Evolutionary conservation across 1,139 yeast species (phyloP), one percentile per base, ranked within the genome.

Genomic region (Meyerozyma sp.): DNA sequence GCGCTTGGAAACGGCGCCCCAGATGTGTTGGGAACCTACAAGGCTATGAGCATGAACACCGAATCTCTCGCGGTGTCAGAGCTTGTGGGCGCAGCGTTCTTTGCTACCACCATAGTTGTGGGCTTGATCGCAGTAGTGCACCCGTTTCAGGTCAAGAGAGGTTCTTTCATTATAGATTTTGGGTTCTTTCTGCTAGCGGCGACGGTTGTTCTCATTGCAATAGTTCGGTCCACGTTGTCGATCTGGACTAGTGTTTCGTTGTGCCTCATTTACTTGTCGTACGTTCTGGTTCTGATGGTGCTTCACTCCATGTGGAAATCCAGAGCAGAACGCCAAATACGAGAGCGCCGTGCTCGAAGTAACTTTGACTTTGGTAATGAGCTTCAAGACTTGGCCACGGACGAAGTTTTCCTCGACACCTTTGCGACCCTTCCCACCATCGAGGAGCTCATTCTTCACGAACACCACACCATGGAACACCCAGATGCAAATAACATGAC

Each of bases 1-100:
- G 96, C 98, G 0, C 71, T 91, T 49, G 98, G 98, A 0, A 93
- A 93, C 61, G 93, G 96, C 8, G 76, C 95, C 0, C 96, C 98
- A 0, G 98, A 93, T 62, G 81, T 93, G 4, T 75, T 90, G 40
- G 79, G 94, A 41, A 89, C 96, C 0, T 88, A 81, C 59, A 82
- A 83, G 36, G 96, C 96, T 5, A 78, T 90, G 79, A 71, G 73
- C 35, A 64, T 79, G 3, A 83, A 79, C 14, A 78, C 86, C 5
- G 81, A 85, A 1, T 75, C 89, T 3, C 66, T 93, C 58, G 98
- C 98, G 0, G 66, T 93, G 5, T 94, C 97, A 1, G 97, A 91
- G 61, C 68, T 91, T 34, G 63, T 89, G 29, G 98, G 98, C 0
- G 91, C 96, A 3, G 87, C 93, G 0, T 73, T 82, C 32, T 84